A percentile compares a stretch with the other conserved stretches of the same genome.
Evolutionary conservation across 768 basidiomycete genomes (phyloP).

Genomic region (Mycena belliarum): DNA sequence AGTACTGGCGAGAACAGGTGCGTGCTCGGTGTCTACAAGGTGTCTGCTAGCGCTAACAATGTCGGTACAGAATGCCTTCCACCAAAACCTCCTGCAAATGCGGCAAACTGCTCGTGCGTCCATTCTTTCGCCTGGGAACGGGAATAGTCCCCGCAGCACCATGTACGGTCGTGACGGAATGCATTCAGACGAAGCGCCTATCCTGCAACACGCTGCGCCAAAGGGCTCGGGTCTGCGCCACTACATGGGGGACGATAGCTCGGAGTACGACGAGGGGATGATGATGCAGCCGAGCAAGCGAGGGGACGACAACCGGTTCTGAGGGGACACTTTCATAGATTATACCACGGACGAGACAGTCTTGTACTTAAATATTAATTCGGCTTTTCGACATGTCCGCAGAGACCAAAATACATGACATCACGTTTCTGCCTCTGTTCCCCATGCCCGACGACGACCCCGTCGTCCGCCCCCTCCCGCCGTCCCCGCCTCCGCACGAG

Average conservation of each 20-base stretch:
- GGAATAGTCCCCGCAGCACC: conserved; percentile 48
- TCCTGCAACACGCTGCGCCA: conserved; percentile 47
- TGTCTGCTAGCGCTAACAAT: conserved; percentile 3
- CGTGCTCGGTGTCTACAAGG: background rate
- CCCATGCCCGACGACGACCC: background rate
- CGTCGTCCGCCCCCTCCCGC: background rate
- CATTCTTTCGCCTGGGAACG: conserved; percentile 53
- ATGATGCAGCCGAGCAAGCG: conserved; percentile 40
- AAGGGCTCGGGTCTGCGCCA: conserved; percentile 59
- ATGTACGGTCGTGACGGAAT: conserved; percentile 50
- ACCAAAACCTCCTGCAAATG: conserved; percentile 80
- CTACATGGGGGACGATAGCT: conserved; percentile 51
- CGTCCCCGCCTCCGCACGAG: conserved; percentile 35
- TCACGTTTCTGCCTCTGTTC: background rate
- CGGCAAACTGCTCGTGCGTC: conserved; percentile 71
- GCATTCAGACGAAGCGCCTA: conserved; percentile 57
- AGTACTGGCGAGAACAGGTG: conserved; percentile 91
- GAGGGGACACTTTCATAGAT: conserved; percentile 1
- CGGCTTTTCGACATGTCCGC: too few relatives aligned
- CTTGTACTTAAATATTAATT: conserved; percentile 19
- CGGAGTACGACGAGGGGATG: conserved; percentile 52
- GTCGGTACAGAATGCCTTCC: conserved; percentile 63
- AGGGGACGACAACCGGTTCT: conserved; percentile 19
- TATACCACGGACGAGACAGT: conserved; percentile 16
- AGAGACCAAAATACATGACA: background rate